Evolutionary conservation across 1,139 yeast genomes (phyloP).

Genomic region (Zygosaccharomyces pseudobailii): DNA sequence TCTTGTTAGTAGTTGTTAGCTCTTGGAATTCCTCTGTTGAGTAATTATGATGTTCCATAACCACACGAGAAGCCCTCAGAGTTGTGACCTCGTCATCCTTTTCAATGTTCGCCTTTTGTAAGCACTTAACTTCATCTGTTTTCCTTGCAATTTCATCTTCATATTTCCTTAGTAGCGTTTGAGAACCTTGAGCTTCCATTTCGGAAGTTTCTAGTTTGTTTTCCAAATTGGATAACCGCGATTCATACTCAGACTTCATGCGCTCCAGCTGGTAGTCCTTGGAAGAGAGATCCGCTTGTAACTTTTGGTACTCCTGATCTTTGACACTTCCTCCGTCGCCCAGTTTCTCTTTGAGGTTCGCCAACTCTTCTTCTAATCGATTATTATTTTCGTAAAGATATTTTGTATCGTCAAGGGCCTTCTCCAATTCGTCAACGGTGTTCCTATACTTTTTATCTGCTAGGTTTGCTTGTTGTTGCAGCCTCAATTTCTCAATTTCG

Average conservation of each 20-base stretch:
- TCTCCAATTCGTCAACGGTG: slow-evolving; percentile 27
- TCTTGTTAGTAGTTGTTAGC: slow-evolving; percentile 41
- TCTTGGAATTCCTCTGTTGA: slow-evolving; percentile 27
- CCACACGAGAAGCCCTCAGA: slow-evolving; percentile 21
- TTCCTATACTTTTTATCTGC: slow-evolving; percentile 26
- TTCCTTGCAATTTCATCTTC: slow-evolving; percentile 23
- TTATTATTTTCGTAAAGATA: slow-evolving; percentile 39
- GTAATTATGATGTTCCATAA: slow-evolving; percentile 24
- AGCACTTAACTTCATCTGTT: slow-evolving; percentile 16
- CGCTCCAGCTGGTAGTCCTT: slow-evolving; percentile 21
- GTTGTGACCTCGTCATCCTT: slow-evolving; percentile 27
- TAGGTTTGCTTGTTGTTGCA: slow-evolving; percentile 23
- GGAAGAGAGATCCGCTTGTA: slow-evolving; percentile 16
- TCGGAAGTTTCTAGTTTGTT: slow-evolving; percentile 16
- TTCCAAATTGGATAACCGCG: slow-evolving; percentile 13
- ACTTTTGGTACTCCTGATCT: slow-evolving; percentile 21
- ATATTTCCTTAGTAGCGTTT: slow-evolving; percentile 19
- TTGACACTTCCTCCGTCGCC: slow-evolving; percentile 21
- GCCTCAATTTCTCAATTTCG: slow-evolving; percentile 26
- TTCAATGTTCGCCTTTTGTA: slow-evolving; percentile 18
- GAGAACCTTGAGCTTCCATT: slow-evolving; percentile 18
- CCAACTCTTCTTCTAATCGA: slow-evolving; percentile 33
- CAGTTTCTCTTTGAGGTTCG: slow-evolving; percentile 29
- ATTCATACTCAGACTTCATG: slow-evolving; percentile 14
- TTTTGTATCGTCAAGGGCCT: slow-evolving; percentile 23